Evolutionary conservation across 495 filamentous ascomycete species (phyloP), one percentile per base, ranked within the genome.

Genomic region (Cercophora sp.): DNA sequence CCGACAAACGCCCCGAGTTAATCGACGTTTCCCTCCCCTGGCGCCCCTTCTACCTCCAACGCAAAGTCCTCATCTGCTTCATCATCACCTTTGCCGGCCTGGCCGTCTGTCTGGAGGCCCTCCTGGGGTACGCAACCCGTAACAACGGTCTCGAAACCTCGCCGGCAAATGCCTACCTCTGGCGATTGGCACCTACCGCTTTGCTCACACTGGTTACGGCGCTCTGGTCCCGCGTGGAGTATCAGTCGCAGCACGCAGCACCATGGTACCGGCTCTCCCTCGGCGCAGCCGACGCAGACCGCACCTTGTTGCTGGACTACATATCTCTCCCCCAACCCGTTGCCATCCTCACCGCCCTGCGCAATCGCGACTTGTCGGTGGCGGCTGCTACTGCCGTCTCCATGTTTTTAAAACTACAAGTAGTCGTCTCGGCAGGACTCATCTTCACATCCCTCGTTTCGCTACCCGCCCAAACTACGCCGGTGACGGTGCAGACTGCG

Each of bases 251-350:
- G 18, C 19, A 37, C 8, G 48, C 52, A 11, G 62, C 62, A 5
- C 69, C 69, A 18, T 72, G 69, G 69, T 27, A 51, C 8, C 43
- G 52, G 0, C 48, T 65, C 0, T 40, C 50, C 10, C 51, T 41
- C n/a, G 51, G 49, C 11, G 43, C 59, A 2, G 48, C 29, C 0
- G 37, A 40, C 26, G 56, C 42, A 4, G 54, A 52, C 35, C 37
- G 40, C 13, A 58, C 62, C 8, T 32, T 68, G 11, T 32, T 68
- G 13, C 54, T 68, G n/a, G 65, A 68, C 41, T 68, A 68, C 29
- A 13, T 68, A 8, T 48, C 47, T 22, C 52, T 57, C 41, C 36
- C 25, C 1, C 51, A 48, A 37, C 54, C 54, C 8, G 5, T 13
- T 37, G 46, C 55, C 5, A 16, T 56, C 11, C 22, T 55, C 11